A percentile compares a stretch with the other conserved stretches of the same genome.
Evolutionary conservation across 768 basidiomycete genomes (phyloP).

Genomic region (Goffeauzyma gilvescens): DNA sequence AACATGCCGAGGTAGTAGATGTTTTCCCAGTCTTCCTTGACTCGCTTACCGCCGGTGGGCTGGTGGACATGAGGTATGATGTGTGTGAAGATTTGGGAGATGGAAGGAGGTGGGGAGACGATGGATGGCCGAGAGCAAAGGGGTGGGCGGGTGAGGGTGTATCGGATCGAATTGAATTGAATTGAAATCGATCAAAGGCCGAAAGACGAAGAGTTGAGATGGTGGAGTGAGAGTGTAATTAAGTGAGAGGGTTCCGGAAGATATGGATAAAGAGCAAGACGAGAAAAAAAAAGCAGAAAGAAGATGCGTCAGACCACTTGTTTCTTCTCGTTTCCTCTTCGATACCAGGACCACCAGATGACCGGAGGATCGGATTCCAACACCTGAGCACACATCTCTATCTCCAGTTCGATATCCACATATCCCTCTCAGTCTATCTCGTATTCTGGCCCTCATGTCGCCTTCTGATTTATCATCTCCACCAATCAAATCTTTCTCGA

Average conservation of each 20-base stretch:
- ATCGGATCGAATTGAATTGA: not conserved
- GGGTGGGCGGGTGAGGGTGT: not conserved
- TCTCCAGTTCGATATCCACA: no score
- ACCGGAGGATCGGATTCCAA: no score
- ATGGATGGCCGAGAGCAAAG: slow-evolving; percentile 12
- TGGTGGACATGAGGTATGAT: slow-evolving; percentile 40
- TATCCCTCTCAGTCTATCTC: no score
- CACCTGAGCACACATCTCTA: no score
- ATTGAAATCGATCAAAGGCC: not conserved
- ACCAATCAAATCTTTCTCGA: no score
- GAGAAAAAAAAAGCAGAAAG: no score
- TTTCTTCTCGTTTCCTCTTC: no score
- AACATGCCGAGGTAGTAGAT: slow-evolving; percentile 85
- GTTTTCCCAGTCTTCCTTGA: slow-evolving; percentile 76
- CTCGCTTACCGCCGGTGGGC: slow-evolving; percentile 61
- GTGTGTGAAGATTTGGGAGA: not conserved
- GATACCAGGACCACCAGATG: no score
- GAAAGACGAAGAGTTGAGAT: not conserved
- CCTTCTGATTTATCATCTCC: not conserved
- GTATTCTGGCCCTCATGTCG: no score
- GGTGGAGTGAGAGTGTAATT: not conserved
- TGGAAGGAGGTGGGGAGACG: slow-evolving; percentile 1
- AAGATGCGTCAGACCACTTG: no score
- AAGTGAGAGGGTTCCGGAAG: no score
- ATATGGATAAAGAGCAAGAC: no score